Conservation (phyloP, 2,329 filamentous ascomycete species). For the Verticillium tricorpus region DNA sequence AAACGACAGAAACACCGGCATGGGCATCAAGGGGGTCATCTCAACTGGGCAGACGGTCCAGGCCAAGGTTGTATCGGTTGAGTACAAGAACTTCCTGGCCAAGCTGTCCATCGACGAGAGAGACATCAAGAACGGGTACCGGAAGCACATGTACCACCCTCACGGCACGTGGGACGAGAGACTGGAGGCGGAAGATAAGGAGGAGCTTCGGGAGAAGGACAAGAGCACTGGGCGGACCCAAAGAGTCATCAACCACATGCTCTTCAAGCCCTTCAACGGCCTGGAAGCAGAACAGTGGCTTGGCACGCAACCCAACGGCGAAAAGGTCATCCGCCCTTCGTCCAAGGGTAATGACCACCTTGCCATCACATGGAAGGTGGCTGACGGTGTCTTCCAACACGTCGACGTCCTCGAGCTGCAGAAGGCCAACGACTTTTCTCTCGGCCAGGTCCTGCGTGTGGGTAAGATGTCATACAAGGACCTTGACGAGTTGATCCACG, state of each 20-base stretch:
- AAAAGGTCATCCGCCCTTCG: constrained; percentile 91
- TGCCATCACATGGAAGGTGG: constrained; percentile 96
- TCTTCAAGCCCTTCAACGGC: constrained; percentile 91
- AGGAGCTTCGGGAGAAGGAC: constrained; percentile 81
- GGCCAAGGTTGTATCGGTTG: constrained; percentile 82
- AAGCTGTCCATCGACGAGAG: constrained; percentile 84
- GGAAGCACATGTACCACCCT: constrained; percentile 64
- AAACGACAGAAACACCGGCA: constrained; percentile 30
- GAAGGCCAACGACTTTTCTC: constrained; percentile 94
- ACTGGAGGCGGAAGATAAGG: constrained; percentile 76
- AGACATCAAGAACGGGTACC: constrained; percentile 67
- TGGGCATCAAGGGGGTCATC: constrained; percentile 69
- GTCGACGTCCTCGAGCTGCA: constrained; percentile 95
- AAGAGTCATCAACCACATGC: constrained; percentile 94
- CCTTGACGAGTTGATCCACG: constrained; percentile 94
- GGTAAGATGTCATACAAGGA: constrained; percentile 91
- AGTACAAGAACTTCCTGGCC: constrained; percentile 78
- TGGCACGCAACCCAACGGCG: constrained; percentile 77
- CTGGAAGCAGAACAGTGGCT: constrained; percentile 91
- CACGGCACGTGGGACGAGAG: constrained; percentile 82
- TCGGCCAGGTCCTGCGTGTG: constrained; percentile 81
- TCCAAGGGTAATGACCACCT: constrained; percentile 95
- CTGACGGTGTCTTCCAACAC: constrained; percentile 93
- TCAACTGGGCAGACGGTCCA: constrained; percentile 78
- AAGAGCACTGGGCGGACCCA: constrained; percentile 80